phyloP scores from a whole-genome alignment of 805 yeast genomes.

The Candida montana region DNA sequence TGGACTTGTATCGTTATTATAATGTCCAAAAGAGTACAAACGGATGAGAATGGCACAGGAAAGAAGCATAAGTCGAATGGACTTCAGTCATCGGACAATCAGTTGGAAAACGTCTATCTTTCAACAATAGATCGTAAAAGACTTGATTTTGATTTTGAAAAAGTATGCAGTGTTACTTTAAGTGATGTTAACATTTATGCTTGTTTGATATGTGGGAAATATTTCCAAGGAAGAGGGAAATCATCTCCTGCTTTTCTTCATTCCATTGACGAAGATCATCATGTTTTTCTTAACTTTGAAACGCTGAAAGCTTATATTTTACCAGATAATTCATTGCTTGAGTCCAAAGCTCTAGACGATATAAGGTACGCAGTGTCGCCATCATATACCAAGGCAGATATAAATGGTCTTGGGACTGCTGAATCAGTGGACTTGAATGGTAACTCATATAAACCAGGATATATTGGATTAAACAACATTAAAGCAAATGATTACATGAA shows the following conservation, averaged over 20 bases:
- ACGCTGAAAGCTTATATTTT: slow-evolving; percentile 46
- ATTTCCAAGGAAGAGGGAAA: slow-evolving; percentile 59
- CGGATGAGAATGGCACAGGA: background rate
- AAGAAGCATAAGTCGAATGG: background rate
- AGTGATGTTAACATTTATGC: slow-evolving; percentile 60
- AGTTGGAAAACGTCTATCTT: slow-evolving; percentile 18
- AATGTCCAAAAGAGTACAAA: background rate
- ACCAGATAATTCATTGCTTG: slow-evolving; percentile 55
- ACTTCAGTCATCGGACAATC: background rate
- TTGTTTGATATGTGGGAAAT: slow-evolving; percentile 71
- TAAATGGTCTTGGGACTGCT: slow-evolving; percentile 26
- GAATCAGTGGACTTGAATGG: slow-evolving; percentile 39
- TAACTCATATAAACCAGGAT: slow-evolving; percentile 53
- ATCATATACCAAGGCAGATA: slow-evolving; percentile 31
- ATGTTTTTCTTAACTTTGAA: slow-evolving; percentile 52
- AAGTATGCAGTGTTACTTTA: slow-evolving; percentile 58
- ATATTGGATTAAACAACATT: slow-evolving; percentile 56
- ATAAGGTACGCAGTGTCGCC: slow-evolving; percentile 53
- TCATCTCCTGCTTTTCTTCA: slow-evolving; percentile 67
- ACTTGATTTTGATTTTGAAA: slow-evolving; percentile 65
- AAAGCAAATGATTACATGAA: slow-evolving; percentile 50
- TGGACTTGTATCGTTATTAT: no score
- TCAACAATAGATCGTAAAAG: slow-evolving; percentile 28
- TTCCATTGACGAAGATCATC: slow-evolving; percentile 57
- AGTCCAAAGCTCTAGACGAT: slow-evolving; percentile 39